phyloP scores from a whole-genome alignment of 331 rosid genomes.

The Phaseolus coccineus region DNA sequence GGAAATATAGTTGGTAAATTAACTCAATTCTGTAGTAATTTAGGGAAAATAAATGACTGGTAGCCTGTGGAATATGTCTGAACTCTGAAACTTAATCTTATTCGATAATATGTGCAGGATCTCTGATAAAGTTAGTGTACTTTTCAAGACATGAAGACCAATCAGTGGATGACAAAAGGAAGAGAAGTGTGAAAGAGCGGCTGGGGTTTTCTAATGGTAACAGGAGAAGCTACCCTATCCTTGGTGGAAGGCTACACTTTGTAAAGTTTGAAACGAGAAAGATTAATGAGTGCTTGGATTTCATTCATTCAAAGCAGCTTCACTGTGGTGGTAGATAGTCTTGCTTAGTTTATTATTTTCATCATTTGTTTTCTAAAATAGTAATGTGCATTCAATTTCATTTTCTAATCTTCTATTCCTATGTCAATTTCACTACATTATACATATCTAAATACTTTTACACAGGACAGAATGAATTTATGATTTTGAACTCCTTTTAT shows the following conservation, averaged over 20 bases:
- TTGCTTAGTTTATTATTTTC: not conserved
- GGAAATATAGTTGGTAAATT: not conserved
- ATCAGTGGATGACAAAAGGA: slow-evolving; percentile 74
- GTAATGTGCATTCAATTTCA: slow-evolving; percentile 4
- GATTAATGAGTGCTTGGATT: slow-evolving; percentile 89
- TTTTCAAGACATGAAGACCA: slow-evolving; percentile 86
- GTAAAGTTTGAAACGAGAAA: slow-evolving; percentile 93
- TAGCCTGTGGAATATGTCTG: slow-evolving; percentile 27
- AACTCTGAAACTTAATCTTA: slow-evolving; percentile 40
- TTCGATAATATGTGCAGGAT: slow-evolving; percentile 61
- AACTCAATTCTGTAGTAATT: not conserved
- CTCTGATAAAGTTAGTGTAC: slow-evolving; percentile 91
- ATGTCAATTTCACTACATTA: slow-evolving; percentile 29
- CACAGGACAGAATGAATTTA: not conserved
- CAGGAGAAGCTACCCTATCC: slow-evolving; percentile 90
- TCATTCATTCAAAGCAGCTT: slow-evolving; percentile 89
- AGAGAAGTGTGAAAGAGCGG: slow-evolving; percentile 66
- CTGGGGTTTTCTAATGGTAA: slow-evolving; percentile 75
- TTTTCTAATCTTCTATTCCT: slow-evolving; percentile 32
- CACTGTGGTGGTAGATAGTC: slow-evolving; percentile 74
- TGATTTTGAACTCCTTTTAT: slow-evolving; percentile 22
- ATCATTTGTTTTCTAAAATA: slow-evolving; percentile 1
- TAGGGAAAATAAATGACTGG: slow-evolving; percentile 11
- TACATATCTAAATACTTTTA: not conserved
- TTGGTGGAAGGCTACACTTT: slow-evolving; percentile 98